phyloP scores from a whole-genome alignment of 1,284 basidiomycete genomes.

The Leucoagaricus sp. region DNA sequence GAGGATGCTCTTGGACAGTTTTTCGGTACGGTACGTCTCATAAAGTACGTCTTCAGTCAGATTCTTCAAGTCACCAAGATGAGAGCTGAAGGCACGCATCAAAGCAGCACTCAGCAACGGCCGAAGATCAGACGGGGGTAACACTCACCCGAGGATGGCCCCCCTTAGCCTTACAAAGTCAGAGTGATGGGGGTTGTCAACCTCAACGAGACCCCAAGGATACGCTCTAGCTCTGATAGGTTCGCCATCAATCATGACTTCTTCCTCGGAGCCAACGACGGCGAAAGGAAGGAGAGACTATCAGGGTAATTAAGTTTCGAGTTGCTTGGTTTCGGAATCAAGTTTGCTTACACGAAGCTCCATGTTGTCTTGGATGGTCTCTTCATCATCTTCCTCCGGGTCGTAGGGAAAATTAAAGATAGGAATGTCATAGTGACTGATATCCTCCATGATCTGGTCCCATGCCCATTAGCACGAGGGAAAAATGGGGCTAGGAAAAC shows the following conservation, averaged over 20 bases:
- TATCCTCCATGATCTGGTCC: slow-evolving; percentile 93
- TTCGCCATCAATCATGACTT: slow-evolving; percentile 88
- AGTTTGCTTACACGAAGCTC: slow-evolving; percentile 70
- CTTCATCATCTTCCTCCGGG: slow-evolving; percentile 97
- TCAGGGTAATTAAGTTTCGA: neutral
- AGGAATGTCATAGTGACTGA: slow-evolving; percentile 94
- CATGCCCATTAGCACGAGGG: neutral
- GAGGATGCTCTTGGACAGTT: slow-evolving; percentile 88
- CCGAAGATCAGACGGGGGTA: neutral
- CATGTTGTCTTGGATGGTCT: slow-evolving; percentile 94
- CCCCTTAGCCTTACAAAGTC: slow-evolving; percentile 89
- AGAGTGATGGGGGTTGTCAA: slow-evolving; percentile 96
- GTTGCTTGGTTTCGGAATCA: neutral
- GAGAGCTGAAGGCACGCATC: slow-evolving; percentile 57
- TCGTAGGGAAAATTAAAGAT: slow-evolving; percentile 99
- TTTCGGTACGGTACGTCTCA: slow-evolving; percentile 97
- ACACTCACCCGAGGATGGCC: slow-evolving; percentile 77
- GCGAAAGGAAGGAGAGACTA: slow-evolving; percentile 91
- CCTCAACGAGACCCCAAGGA: slow-evolving; percentile 97
- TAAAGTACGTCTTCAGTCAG: slow-evolving; percentile 93
- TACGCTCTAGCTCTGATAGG: slow-evolving; percentile 87
- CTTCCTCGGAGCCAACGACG: slow-evolving; percentile 95
- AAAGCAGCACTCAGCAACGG: slow-evolving; percentile 4
- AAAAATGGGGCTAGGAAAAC: slow-evolving; percentile 21
- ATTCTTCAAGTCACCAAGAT: slow-evolving; percentile 89